These are phyloP conservation scores for Trypanosoma brucei DNA, from an alignment of 208 protist species.

Conservation along the genomic window DNA sequence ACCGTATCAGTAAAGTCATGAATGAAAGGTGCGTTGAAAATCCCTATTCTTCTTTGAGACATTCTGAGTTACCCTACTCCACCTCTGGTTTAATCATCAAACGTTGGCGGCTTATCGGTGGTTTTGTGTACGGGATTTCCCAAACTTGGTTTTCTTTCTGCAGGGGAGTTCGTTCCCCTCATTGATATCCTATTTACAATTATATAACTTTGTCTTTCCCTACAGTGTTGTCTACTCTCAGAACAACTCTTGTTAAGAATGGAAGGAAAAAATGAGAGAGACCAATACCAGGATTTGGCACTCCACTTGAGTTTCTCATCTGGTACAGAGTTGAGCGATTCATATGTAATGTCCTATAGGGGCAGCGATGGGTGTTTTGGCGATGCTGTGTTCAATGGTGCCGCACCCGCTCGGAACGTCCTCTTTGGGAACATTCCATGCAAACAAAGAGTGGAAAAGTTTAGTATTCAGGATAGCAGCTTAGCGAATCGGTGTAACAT, in stretches of 20 bases:
- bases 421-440: slow-evolving; percentile 11
- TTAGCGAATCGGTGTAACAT: slow-evolving; percentile 8
- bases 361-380: slow-evolving; percentile 12
- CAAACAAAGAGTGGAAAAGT: slow-evolving; percentile 10
- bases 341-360: background rate
- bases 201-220: too few species aligned
- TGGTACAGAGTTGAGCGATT: background rate
- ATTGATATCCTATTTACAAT: too few species aligned
- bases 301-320: background rate
- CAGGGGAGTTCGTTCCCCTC: too few species aligned
- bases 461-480: slow-evolving; percentile 21
- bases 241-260: background rate
- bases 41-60: too few species aligned
- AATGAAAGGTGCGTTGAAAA: too few species aligned
- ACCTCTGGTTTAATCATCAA: too few species aligned
- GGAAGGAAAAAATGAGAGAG: background rate
- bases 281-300: background rate
- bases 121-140: too few species aligned
- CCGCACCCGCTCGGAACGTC: slow-evolving; percentile 18
- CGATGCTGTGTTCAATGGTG: slow-evolving; percentile 13
- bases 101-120: too few species aligned
- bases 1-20: background rate
- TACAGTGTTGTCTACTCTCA: too few species aligned
- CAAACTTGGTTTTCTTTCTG: too few species aligned
- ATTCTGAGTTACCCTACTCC: too few species aligned